phyloP scores from a whole-genome alignment of 352 stramenopile species.

The Globisporangium rhizosaccharum region DNA sequence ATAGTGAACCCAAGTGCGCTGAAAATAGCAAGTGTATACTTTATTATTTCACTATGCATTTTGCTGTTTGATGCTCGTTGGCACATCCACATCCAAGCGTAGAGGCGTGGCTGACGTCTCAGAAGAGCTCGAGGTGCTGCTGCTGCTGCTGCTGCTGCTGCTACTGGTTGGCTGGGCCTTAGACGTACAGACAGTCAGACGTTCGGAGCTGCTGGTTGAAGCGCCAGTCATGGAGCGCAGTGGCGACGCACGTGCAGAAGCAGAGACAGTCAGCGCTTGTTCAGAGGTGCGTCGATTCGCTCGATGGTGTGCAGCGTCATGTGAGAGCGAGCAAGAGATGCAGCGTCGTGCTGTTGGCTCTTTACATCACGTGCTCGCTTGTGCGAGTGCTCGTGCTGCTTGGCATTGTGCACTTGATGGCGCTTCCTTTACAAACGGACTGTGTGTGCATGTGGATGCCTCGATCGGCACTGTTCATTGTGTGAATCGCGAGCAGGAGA shows the following conservation, averaged over 20 bases:
- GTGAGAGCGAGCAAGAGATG: no score
- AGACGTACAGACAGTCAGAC: background rate
- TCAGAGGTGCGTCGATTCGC: background rate
- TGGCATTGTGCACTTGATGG: no score
- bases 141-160: background rate
- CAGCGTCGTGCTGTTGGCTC: no score
- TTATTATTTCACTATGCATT: no score
- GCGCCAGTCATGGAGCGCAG: background rate
- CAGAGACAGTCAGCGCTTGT: background rate
- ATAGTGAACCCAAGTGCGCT: background rate
- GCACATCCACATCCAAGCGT: no score
- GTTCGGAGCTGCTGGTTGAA: no score
- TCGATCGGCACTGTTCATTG: no score
- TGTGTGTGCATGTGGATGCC: no score
- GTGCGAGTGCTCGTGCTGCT: no score
- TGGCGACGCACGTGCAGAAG: background rate
- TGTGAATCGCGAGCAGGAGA: background rate
- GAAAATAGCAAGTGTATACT: background rate
- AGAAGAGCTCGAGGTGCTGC: background rate
- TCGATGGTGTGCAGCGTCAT: background rate
- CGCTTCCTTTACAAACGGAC: no score
- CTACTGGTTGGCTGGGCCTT: background rate
- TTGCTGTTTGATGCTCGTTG: no score
- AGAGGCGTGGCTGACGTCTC: background rate
- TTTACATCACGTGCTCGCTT: no score